Evolutionary conservation across 805 yeast genomes (phyloP).

Genomic region (Metschnikowia koreensis): DNA sequence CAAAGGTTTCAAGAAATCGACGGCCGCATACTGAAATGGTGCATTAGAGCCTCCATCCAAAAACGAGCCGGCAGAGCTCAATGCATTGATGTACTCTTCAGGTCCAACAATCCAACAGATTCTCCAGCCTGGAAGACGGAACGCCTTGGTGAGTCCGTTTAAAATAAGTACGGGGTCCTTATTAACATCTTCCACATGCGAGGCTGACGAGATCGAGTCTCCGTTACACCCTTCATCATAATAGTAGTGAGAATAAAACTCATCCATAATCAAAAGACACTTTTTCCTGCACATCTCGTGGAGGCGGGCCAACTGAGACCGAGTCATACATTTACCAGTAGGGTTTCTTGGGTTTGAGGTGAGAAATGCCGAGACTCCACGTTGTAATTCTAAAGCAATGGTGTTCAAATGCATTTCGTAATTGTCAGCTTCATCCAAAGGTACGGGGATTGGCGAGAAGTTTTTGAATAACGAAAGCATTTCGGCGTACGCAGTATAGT

Average conservation of each 20-base stretch:
- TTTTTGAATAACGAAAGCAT: constrained; percentile 62
- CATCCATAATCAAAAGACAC: constrained; percentile 62
- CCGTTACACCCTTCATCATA: constrained; percentile 55
- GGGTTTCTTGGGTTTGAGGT: constrained; percentile 66
- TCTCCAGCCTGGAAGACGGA: constrained; percentile 65
- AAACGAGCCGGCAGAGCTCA: constrained; percentile 58
- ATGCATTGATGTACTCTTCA: constrained; percentile 53
- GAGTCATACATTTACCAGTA: constrained; percentile 53
- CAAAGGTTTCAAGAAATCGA: constrained; percentile 51
- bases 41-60: constrained; percentile 62
- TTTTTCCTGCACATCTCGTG: constrained; percentile 53
- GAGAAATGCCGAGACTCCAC: constrained; percentile 58
- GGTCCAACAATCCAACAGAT: constrained; percentile 65
- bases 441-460: constrained; percentile 63
- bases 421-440: constrained; percentile 54
- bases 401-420: constrained; percentile 54
- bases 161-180: constrained; percentile 57
- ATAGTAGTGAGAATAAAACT: constrained; percentile 58
- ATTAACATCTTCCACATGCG: constrained; percentile 52
- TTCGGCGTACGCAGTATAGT: constrained; percentile 64
- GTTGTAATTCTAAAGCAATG: constrained; percentile 48
- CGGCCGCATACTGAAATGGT: constrained; percentile 60
- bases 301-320: constrained; percentile 44
- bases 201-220: constrained; percentile 49
- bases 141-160: constrained; percentile 60